Evolutionary conservation across 306 rosid species (phyloP), one percentile per base, ranked within the genome.

Genomic region (Psophocarpus tetragonolobus): DNA sequence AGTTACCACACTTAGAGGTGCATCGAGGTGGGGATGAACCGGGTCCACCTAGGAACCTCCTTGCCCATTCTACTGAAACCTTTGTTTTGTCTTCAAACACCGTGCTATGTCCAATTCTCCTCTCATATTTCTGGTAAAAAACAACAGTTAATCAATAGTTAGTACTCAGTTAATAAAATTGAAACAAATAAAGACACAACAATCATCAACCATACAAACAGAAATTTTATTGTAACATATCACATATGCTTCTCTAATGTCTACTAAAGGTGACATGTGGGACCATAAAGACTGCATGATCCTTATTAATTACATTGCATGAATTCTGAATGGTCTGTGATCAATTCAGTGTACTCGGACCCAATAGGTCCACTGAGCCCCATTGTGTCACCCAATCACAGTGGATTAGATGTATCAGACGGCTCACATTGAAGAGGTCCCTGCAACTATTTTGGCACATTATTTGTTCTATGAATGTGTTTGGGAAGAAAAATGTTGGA

Each of bases 21-120:
- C 99, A 95, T 1, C 85, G 90, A 0, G 99, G 99, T 0, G 99
- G 99, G 0, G 84, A 88, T 4, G 99, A 95, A 14, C 99, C 99
- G 0, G 84, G 87, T 15, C 97, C 97, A 7, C 86, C 80, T 26
- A 92, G 71, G 10, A 76, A 24, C 85, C 90, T 91, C 85, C 96
- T 88, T 62, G 76, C 35, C 87, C 77, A 56, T 23, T 54, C 74
- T 71, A 63, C 1, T 1, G 54, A 45, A 6, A 30, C 13, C 3
- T n/a, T 24, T 12, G 20, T 30, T 33, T 38, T 70, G 4, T 9
- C 36, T 21, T 60, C 68, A 20, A 32, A 29, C 61, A 13, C 14
- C 39, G 42, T 47, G 58, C 64, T 45, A 82, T 61, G 33, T 57
- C 29, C 83, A 72, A 10, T 65, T 74, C 71, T 71, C 77, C 65